A percentile compares a stretch with the other conserved stretches of the same genome.
phyloP scores from a whole-genome alignment of 768 basidiomycete species.

The Scleroderma citrinum region DNA sequence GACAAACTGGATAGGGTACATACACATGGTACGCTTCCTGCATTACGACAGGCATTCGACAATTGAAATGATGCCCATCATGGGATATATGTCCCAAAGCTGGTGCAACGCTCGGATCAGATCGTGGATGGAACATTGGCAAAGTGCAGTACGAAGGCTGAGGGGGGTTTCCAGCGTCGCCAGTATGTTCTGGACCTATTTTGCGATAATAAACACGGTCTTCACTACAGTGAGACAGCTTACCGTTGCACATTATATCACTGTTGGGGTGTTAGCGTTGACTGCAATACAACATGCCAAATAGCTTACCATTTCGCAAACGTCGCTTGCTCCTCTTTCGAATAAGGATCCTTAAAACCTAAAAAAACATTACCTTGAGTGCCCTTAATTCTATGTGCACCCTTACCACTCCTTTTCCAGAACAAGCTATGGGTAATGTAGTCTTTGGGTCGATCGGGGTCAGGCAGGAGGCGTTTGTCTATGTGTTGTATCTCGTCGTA shows the following conservation, averaged over 20 bases:
- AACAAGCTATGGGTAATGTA: conserved; percentile 46
- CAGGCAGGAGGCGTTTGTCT: conserved; percentile 35
- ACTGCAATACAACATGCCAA: neutral
- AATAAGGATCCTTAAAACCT: conserved; percentile 64
- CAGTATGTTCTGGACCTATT: conserved; percentile 42
- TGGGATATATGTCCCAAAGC: conserved; percentile 45
- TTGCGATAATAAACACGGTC: neutral
- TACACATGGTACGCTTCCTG: conserved; percentile 52
- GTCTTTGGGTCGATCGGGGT: conserved; percentile 46
- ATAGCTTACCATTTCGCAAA: conserved; percentile 49
- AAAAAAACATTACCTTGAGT: neutral
- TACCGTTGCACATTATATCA: conserved; percentile 44
- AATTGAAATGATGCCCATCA: conserved; percentile 47
- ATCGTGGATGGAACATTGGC: conserved; percentile 42
- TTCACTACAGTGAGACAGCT: neutral
- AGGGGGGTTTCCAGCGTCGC: conserved; percentile 26
- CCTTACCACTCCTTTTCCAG: conserved; percentile 53
- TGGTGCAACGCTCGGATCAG: conserved; percentile 27
- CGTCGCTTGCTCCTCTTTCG: conserved; percentile 47
- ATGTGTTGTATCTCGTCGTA: conserved; percentile 45
- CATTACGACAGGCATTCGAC: conserved; percentile 42
- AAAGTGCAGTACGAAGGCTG: conserved; percentile 47
- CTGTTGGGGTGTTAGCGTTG: conserved; percentile 16
- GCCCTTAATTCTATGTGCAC: neutral
- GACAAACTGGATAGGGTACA: conserved; percentile 16